Base-by-base conservation (phyloP, 305 asterid genomes). In the Fraxinus angustifolia region DNA sequence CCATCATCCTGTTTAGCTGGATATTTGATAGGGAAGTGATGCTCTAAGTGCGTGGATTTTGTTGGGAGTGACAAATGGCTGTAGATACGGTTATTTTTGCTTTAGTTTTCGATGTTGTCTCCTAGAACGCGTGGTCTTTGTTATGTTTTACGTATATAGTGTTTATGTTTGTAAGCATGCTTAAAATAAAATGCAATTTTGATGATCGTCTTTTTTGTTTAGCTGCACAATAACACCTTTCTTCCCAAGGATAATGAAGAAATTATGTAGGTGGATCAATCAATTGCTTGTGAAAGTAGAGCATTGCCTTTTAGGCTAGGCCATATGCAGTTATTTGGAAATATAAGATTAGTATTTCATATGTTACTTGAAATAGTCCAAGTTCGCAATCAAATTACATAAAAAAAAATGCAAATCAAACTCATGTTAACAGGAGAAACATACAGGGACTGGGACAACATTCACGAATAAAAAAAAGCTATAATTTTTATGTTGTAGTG, bases 1-100 rank as follows among this genome's bases (percentile, higher is more conserved):
- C 81, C 0, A 85, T 50, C 78, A 70, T 86, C 40, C 89, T 87
- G 1, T 89, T 89, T 77, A 89, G 90, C 75, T 89, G 92, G 92
- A 86, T 89, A 23, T 84, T 79, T 78, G 88, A 85, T 31, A 79
- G 88, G 74, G 87, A 87, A 79, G 86, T 89, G 80, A 86, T 65
- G 73, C 87, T 88, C 58, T 87, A 80, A 88, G 76, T 76, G 35
- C 70, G 21, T 48, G 75, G 23, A 50, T 4, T 50, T 50, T 16
- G 21, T 48, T 48, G 60, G 60, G 45, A 4, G 60, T 48, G 21
- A 48, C 21, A 60, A 60, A 17, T 6, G 28, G 70, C 3, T 19
- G 31, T 60, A 60, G 70, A 60, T 21, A 60, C 12, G 4, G 31
- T 19, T 60, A 14, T 23, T 58, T 58, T 28, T 19, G 70, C 70